Evolutionary conservation across 2,329 filamentous ascomycete species (phyloP), one percentile per base, ranked within the genome.

Genomic region (Biscogniauxia sp.): DNA sequence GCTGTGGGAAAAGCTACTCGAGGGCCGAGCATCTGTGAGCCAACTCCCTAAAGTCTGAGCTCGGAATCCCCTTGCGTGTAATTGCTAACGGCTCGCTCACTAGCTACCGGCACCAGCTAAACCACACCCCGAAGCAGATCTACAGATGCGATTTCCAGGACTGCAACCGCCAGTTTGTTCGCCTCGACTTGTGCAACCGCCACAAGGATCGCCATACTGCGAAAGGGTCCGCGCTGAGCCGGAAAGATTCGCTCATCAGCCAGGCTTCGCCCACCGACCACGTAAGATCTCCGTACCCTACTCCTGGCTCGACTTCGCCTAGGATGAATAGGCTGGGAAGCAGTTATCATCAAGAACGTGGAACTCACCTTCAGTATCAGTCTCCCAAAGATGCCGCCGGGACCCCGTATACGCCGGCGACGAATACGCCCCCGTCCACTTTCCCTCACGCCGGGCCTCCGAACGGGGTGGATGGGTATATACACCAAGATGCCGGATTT

Each of bases 1-100:
- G 90, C 49, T 99, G 95, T 71, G 93, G 92, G 50, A 99, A 97
- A 81, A 96, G 90, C 73, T 99, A 99, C 75, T 97, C 94, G 25
- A 86, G 95, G 73, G 94, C 95, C 8, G 95, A 98, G 77, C 95
- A 99, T 80, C 81, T 99, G 79, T 97, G 85, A 82, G 69, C 59
- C 37, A 45, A 32, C 28, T 7, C 57, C 28, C 28, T 54, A 23
- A 53, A n/a, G 19, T 52, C n/a, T 4, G 15, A 45, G 15, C 41
- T 28, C 19, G 26, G 28, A 15, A 52, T 32, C 52, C 15, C 13
- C 52, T 17, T 17, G 7, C 9, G 7, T 13, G 19, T 20, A 20
- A n/a, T 52, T 64, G 59, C 71, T 75, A 61, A 78, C 62, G 41
- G 58, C 20, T 28, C 8, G 9, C 28, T 32, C 50, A 20, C 62